Conservation (phyloP, 441 rosid genomes). For the Bocquillonia castaneifolia region DNA sequence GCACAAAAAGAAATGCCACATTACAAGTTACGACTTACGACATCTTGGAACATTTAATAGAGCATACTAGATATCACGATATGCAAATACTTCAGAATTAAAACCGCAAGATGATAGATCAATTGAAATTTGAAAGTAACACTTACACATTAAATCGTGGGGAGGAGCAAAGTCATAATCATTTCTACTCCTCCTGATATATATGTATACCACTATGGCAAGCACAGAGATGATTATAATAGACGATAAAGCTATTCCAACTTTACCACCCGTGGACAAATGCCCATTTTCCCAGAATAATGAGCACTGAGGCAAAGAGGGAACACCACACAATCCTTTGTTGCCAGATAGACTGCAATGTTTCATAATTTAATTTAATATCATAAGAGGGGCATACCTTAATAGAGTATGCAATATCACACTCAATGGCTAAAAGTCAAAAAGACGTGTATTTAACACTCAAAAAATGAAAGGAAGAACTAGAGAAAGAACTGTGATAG, state of each 20-base stretch:
- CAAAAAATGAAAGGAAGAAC: conserved; percentile 1
- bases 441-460: background rate
- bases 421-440: background rate
- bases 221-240: conserved; percentile 37
- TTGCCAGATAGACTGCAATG: conserved; percentile 84
- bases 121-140: background rate
- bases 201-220: conserved; percentile 46
- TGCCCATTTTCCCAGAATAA: conserved; percentile 76
- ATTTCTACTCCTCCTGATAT: conserved; percentile 60
- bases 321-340: conserved; percentile 87
- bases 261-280: conserved; percentile 75
- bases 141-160: conserved; percentile 85
- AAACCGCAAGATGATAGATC: background rate
- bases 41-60: background rate
- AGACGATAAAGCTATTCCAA: conserved; percentile 62
- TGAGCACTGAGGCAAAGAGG: conserved; percentile 70
- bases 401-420: background rate
- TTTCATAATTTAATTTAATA: background rate
- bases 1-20: background rate
- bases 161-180: conserved; percentile 93
- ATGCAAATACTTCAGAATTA: background rate
- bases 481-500: conserved; percentile 2
- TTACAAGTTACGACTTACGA: too few species aligned
- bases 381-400: background rate
- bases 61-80: background rate